Conservation (phyloP, 768 basidiomycete genomes). For the Cantharellus cinnabarinus region DNA sequence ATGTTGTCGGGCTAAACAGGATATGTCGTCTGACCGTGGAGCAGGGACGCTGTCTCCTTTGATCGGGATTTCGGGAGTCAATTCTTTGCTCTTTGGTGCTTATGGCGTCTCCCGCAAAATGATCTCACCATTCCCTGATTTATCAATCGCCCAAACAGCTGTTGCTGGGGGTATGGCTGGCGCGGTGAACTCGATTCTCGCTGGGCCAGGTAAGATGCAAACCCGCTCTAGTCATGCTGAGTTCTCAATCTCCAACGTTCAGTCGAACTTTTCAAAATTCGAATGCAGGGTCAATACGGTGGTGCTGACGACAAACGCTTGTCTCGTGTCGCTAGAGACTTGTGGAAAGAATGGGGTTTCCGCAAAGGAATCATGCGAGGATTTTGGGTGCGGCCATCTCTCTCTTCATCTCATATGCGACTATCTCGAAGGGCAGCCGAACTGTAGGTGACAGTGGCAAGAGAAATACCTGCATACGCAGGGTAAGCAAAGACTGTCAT, state of each 20-base stretch:
- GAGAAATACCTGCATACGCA: constrained; percentile 94
- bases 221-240: background rate
- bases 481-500: constrained; percentile 29
- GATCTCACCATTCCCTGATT: constrained; percentile 73
- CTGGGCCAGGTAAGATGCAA: constrained; percentile 49
- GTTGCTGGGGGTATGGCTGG: constrained; percentile 85
- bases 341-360: constrained; percentile 79
- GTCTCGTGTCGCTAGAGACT: constrained; percentile 47
- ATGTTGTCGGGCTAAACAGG: background rate
- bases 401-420: background rate
- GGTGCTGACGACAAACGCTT: constrained; percentile 58
- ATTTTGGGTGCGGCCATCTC: constrained; percentile 51
- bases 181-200: constrained; percentile 71
- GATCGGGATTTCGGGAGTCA: constrained; percentile 85
- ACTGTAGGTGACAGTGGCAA: constrained; percentile 58
- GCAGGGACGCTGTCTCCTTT: constrained; percentile 75
- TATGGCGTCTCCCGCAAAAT: constrained; percentile 66
- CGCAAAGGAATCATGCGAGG: constrained; percentile 84
- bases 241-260: background rate
- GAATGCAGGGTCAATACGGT: constrained; percentile 95
- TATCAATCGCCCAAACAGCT: constrained; percentile 62
- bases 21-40: background rate
- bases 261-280: constrained; percentile 98
- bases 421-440: too few relatives aligned
- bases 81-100: constrained; percentile 83